Evolutionary conservation across 768 basidiomycete genomes (phyloP), one percentile per base, ranked within the genome.

Genomic region (Lyophyllum shimeji): DNA sequence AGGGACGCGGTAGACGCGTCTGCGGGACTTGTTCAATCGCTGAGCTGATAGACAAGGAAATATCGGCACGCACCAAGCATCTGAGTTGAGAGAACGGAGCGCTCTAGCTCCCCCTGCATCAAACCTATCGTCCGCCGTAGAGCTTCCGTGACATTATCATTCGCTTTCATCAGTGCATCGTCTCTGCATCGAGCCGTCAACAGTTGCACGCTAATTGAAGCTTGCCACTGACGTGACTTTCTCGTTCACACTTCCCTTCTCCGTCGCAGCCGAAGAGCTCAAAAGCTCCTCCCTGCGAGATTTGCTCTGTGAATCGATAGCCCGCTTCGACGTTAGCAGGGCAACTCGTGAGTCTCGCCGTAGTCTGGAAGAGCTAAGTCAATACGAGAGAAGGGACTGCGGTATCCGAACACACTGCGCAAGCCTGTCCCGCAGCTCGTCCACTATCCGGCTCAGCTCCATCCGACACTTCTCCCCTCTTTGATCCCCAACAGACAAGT

Each of bases 91-190:
- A 96, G 78, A 6, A 95, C 91, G 0, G 92, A 95, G 21, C 86
- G 83, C 65, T 98, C 92, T 2, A 99, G 84, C 65, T 98, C 97
- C 39, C 82, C 84, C 71, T 96, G 93, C 92, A 99, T 93, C 3
- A 93, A 74, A 12, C 75, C 78, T 34, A 93, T 81, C 3, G 95
- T 98, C 33, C 95, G 82, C 46, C 91, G 85, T 8, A 98, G 76
- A 3, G 92, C 85, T 20, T 90, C 88, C 1, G 95, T 98, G 9
- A 99, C 92, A 58, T 95, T 83, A 58, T 89, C 82, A 53, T 87
- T 93, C n/a, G 93, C 86, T 60, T 85, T 85, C 87, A 95, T 94
- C 12, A 99, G 79, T 0, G 81, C 80, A 61, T 97, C 95, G 60
- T 94, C 93, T 7, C 87, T 89, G 45, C 25, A 34, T 23, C 17